Evolutionary conservation across 805 yeast species (phyloP), one percentile per base, ranked within the genome.

Genomic region (Ogataea kodamae): DNA sequence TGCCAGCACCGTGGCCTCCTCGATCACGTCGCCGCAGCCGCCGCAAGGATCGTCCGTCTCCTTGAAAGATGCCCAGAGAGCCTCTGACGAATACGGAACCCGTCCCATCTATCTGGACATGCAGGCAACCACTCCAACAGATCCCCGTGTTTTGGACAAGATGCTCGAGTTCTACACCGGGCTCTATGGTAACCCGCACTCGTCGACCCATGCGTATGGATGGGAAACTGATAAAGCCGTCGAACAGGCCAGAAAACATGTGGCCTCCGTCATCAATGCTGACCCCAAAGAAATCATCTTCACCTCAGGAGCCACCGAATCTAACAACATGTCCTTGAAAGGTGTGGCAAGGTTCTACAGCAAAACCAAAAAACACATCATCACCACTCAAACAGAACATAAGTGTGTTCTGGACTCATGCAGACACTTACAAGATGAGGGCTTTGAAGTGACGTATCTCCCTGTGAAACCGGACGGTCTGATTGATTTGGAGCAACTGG

Each of bases 81-180:
- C 70, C 49, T 66, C 61, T 27, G 62, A 55, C 3, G n/a, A 41
- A 28, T 60, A 43, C 49, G 94, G 92, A 33, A 68, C 82, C 7
- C 74, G 97, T 49, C 98, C 99, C 7, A 92, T 92, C 43, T 92
- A 92, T 62, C 65, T 92, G 53, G 99, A 92, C 54, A 89, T 89
- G 74, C 99, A 92, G 65, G 97, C 98, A 18, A 92, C 99, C 0
- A 90, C 99, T 0, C 98, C 97, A 17, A 84, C 92, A 1, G 99
- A 92, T 57, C 98, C 98, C 19, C 72, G 99, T 36, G 99, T 92
- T 7, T 64, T 92, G 48, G 96, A 86, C 56, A 81, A 78, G 48
- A 87, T 86, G 95, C 58, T 86, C 48, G 76, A 74, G 49, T 87
- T 81, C 55, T 83, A 76, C 59, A 90, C 97, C 2, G 97, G 97